Conservation (phyloP, 2,329 filamentous ascomycete genomes). For the Cladophialophora exuberans region DNA sequence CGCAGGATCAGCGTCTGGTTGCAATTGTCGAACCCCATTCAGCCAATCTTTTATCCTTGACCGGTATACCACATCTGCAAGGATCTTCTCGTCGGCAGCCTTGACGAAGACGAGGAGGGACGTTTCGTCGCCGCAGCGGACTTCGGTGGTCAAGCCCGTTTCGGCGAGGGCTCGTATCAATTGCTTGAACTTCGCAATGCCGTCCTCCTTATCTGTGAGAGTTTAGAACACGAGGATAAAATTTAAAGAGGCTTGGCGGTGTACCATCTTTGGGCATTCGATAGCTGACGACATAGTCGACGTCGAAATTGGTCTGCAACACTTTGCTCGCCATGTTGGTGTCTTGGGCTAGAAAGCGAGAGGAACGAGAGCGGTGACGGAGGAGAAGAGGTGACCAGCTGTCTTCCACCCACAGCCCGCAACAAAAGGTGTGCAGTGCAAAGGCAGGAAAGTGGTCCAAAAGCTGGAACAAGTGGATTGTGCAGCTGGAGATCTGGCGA, state of each 20-base stretch:
- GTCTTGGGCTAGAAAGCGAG: not conserved
- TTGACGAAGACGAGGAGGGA: constrained; percentile 83
- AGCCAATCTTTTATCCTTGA: constrained; percentile 93
- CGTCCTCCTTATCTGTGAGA: constrained; percentile 65
- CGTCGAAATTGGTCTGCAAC: constrained; percentile 60
- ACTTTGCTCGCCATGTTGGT: constrained; percentile 28
- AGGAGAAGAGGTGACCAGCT: not conserved
- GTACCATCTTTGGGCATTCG: constrained; percentile 67
- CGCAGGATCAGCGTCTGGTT: constrained; percentile 73
- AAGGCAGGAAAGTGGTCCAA: too few species aligned
- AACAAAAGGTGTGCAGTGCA: too few species aligned
- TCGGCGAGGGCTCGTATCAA: constrained; percentile 74
- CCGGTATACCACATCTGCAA: constrained; percentile 81
- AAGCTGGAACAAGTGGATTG: too few species aligned
- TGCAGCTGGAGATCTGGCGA: too few species aligned
- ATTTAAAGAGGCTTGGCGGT: not conserved
- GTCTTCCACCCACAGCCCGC: not conserved
- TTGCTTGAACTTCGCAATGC: constrained; percentile 74
- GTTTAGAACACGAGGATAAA: constrained; percentile 15
- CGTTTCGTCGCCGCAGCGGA: constrained; percentile 74
- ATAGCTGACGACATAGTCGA: constrained; percentile 89
- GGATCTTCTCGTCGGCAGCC: constrained; percentile 72
- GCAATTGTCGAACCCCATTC: constrained; percentile 77
- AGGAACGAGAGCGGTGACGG: not conserved
- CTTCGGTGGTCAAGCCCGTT: constrained; percentile 85